Base-by-base conservation (phyloP, 108 stramenopile species). In the Bacterosira constricta region DNA sequence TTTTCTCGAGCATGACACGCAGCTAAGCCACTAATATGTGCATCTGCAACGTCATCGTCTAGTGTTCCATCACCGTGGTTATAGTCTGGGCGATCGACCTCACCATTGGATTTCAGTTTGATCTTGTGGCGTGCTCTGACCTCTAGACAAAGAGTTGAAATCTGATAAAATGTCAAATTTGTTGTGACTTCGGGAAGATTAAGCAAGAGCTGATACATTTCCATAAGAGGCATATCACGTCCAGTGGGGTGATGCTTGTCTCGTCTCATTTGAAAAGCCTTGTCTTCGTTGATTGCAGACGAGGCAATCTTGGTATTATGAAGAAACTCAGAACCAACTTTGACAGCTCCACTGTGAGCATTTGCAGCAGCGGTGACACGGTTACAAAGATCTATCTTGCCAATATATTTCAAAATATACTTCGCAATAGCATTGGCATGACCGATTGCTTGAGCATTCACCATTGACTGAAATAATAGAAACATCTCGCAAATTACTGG, bases 401-500 rank as follows among this genome's bases (percentile, higher is more conserved):
- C 44, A 45, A 45, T 45, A 45, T 45, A 45, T 18, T 45, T 45
- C 18, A 45, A 18, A 45, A 45, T 45, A 45, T 45, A 45, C 44
- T 45, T 45, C 44, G 6, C 15, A 45, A 45, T 18, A 45, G 17
- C 44, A 45, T 18, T 45, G 15, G 44, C 18, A 18, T 45, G 44
- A 6, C 17, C 15, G 18, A 45, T 45, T 15, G 18, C 18, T 45
- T 45, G 44, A 18, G 44, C 44, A 45, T 45, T 6, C 3, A 3
- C 3, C 44, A 45, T 45, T 15, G 61, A 63, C 18, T 38, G 8
- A 3, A 63, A 46, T 8, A 26, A 8, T 6, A 38, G 21, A 17
- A 63, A 63, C 7, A 42, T 15, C 3, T 42, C 2, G 6, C 12
- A 11, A 5, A 38, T 38, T 7, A 63, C 44, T 30, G 62, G 62